Conservation (phyloP, 805 yeast genomes). For the Monosporozyma unispora region DNA sequence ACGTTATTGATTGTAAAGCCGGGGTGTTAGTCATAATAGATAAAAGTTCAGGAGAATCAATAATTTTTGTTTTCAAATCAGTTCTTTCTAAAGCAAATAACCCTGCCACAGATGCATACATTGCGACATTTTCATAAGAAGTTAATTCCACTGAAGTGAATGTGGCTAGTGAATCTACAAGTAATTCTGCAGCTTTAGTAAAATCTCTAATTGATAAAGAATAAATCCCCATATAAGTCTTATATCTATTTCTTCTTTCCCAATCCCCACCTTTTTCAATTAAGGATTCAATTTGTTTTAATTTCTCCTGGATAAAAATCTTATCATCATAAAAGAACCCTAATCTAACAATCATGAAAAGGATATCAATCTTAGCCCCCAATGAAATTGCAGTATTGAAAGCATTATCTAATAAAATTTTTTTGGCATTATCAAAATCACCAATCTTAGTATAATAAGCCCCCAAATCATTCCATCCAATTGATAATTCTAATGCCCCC, state of each 20-base stretch:
- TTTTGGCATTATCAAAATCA: constrained; percentile 62
- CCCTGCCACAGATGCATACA: constrained; percentile 83
- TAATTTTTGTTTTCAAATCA: constrained; percentile 71
- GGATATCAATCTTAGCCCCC: constrained; percentile 83
- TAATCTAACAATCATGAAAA: constrained; percentile 71
- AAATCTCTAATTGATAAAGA: constrained; percentile 79
- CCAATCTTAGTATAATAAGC: constrained; percentile 83
- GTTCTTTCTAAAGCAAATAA: constrained; percentile 73
- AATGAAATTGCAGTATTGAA: constrained; percentile 73
- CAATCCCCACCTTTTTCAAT: constrained; percentile 98
- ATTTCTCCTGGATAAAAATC: constrained; percentile 53
- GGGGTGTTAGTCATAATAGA: constrained; percentile 66
- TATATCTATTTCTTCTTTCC: constrained; percentile 94
- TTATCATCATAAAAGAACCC: constrained; percentile 87
- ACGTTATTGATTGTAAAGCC: constrained; percentile 68
- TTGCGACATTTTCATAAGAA: constrained; percentile 82
- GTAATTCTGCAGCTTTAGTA: constrained; percentile 69
- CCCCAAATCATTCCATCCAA: constrained; percentile 70
- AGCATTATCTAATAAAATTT: constrained; percentile 48
- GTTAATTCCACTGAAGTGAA: constrained; percentile 89
- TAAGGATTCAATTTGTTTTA: constrained; percentile 61
- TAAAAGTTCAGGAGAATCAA: constrained; percentile 90
- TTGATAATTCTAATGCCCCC: constrained; percentile 75
- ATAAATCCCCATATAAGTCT: constrained; percentile 83
- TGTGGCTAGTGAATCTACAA: constrained; percentile 88